Evolutionary conservation across 495 filamentous ascomycete species (phyloP).

Genomic region (Apodospora peruviana): DNA sequence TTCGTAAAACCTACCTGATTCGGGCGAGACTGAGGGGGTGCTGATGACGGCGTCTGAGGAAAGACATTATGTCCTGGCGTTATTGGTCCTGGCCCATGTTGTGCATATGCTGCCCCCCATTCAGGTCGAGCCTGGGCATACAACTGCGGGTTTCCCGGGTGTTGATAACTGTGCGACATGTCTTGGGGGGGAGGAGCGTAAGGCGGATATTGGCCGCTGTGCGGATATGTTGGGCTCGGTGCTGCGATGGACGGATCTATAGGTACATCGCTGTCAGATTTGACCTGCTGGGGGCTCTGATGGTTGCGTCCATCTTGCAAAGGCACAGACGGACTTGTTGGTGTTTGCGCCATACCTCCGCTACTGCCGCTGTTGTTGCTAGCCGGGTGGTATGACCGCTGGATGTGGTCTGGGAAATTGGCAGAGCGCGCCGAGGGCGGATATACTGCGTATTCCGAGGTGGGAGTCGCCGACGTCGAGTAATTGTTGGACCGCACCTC

Average conservation of each 20-base stretch:
- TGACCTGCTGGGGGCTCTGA: constrained; percentile 64
- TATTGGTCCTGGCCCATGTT: constrained; percentile 56
- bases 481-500: constrained; percentile 69
- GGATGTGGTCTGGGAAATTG: constrained; percentile 73
- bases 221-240: constrained; percentile 84
- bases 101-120: constrained; percentile 72
- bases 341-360: constrained; percentile 88
- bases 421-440: constrained; percentile 73
- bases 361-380: constrained; percentile 68
- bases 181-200: constrained; percentile 78
- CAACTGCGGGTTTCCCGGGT: constrained; percentile 45
- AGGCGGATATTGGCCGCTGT: constrained; percentile 63
- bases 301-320: constrained; percentile 68
- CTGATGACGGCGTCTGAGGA: constrained; percentile 51
- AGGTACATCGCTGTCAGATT: constrained; percentile 94
- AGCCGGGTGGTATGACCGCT: constrained; percentile 64
- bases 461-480: constrained; percentile 75
- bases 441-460: constrained; percentile 80
- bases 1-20: constrained; percentile 59
- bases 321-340: constrained; percentile 92
- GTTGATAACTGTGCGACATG: constrained; percentile 68
- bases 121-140: constrained; percentile 69
- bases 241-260: constrained; percentile 98
- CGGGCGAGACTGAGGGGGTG: constrained; percentile 51
- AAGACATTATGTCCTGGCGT: constrained; percentile 39